Base-by-base conservation (phyloP, 1,284 basidiomycete genomes). In the Ustilago nuda region DNA sequence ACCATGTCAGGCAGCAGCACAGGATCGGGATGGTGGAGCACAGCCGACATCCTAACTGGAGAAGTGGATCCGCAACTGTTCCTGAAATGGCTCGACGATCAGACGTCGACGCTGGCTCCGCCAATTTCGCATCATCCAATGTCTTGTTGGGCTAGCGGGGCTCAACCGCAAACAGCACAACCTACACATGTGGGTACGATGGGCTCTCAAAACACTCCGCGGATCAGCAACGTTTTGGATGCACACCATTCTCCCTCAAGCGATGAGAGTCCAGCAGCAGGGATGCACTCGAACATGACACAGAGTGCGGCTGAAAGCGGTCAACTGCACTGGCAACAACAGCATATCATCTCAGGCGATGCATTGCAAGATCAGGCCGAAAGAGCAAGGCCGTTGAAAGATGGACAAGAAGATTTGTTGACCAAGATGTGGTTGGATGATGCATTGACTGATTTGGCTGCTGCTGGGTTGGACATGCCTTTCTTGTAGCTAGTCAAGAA, bases 391-490 rank as follows among this genome's bases (percentile, higher is more conserved):
- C 54, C 54, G 27, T 3, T 56, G n/a, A 57, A 64, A 35, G 32
- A 51, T 35, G 71, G 55, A 15, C 57, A 71, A 39, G 75, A 77
- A 11, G 71, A 77, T 56, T 48, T 77, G 27, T 53, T 73, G 56
- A 71, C 75, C 5, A 64, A 66, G 19, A 77, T 77, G 66, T 77
- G 75, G 75, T 66, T 77, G 13, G 71, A 77, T 30, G 71, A 77
- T 39, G 75, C 75, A 5, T 61, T 77, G 17, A 71, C 67, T 8
- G 75, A 77, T 33, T 48, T 77, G 11, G 75, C 71, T 5, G 66
- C 66, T 0, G 67, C 71, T 12, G 75, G 74, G n/a, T 57, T 76
- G 32, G 74, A 76, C 30, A 76, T 76, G 74, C 74, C 74, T 33
- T 76, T 76, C 46, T 35, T 76, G 11, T 76, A 59, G 52, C 15